Evolutionary conservation across 2,329 filamentous ascomycete genomes (phyloP), one percentile per base, ranked within the genome.

Genomic region (Bipolaris zeicola): DNA sequence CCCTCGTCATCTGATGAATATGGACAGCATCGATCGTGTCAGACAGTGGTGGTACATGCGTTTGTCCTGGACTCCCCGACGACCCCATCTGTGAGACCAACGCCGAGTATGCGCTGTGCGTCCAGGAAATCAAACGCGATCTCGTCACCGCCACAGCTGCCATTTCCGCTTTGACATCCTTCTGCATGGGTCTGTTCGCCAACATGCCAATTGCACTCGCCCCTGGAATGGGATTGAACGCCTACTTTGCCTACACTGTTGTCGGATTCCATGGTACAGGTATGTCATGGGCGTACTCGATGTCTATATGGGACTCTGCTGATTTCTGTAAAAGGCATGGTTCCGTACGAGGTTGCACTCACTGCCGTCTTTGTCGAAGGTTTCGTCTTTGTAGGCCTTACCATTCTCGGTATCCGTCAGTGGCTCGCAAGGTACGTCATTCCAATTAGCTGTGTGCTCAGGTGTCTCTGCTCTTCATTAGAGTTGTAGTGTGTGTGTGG

Each of bases 351-450:
- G 50, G 83, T 93, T 39, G 92, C 92, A 33, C 79, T 96, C 36
- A 95, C 91, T 3, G 91, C 92, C 51, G 92, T 95, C 63, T 96
- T 96, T 72, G 88, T 95, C 13, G 92, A 96, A 76, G 92, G 92
- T 36, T 90, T 90, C 74, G 87, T 96, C 60, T 96, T 96, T 77
- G 85, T 96, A 48, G 89, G 80, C 3, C 83, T 96, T 38, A 92
- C 92, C 1, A 75, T 90, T 8, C 85, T 88, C 1, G 88, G 88
- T 18, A 85, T 90, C 81, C 85, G 88, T 6, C 88, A 91, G 71
- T 90, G 88, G 88, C 82, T 90, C 55, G 69, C 69, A 50, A 65
- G 66, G 66, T 68, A 60, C 47, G 65, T 47, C 49, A 39, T 24
- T 13, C 14, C 7, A 45, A n/a, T 38, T 14, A 31, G 33, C 10